Evolutionary conservation across 2,329 filamentous ascomycete species (phyloP).

Genomic region (Pleoardoris graminearum): DNA sequence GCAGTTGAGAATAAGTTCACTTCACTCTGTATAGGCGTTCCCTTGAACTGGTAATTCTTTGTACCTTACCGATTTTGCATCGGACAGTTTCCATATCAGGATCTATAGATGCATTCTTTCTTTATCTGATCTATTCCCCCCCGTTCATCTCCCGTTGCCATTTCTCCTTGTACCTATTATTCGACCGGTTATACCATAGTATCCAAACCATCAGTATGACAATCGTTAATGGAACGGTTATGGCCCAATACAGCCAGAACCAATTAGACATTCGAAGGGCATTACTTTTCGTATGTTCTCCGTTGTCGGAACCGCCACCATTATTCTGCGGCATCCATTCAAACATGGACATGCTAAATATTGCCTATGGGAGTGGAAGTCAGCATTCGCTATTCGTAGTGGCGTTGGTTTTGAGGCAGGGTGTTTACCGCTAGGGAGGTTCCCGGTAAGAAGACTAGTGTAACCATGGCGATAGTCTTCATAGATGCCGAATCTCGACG

Average conservation of each 20-base stretch:
- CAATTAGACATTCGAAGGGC: slow-evolving; percentile 2
- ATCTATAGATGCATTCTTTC: not conserved
- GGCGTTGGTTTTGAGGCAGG: not conserved
- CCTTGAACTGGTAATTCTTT: too few relatives aligned
- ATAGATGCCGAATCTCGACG: slow-evolving; percentile 38
- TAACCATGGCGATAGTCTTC: slow-evolving; percentile 46
- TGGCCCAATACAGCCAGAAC: slow-evolving; percentile 13
- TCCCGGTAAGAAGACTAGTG: slow-evolving; percentile 47
- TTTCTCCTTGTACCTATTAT: not conserved
- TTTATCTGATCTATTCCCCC: not conserved
- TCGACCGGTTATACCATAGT: not conserved
- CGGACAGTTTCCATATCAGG: not conserved
- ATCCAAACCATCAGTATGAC: slow-evolving; percentile 4
- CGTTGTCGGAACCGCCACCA: not conserved
- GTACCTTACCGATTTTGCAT: too few relatives aligned
- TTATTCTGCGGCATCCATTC: slow-evolving; percentile 1
- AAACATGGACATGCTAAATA: slow-evolving; percentile 5
- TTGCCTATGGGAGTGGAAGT: not conserved
- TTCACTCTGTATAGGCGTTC: too few relatives aligned
- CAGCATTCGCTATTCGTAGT: not conserved
- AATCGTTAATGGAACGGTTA: slow-evolving; percentile 7
- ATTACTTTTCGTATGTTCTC: not conserved
- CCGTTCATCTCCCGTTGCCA: not conserved
- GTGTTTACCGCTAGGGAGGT: slow-evolving; percentile 43
- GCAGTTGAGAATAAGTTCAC: too few relatives aligned